A percentile compares a stretch with the other conserved stretches of the same genome.
These are phyloP conservation scores for Lipomyces yamanashiensis DNA, from an alignment of 805 yeast species.

Conservation along the genomic window DNA sequence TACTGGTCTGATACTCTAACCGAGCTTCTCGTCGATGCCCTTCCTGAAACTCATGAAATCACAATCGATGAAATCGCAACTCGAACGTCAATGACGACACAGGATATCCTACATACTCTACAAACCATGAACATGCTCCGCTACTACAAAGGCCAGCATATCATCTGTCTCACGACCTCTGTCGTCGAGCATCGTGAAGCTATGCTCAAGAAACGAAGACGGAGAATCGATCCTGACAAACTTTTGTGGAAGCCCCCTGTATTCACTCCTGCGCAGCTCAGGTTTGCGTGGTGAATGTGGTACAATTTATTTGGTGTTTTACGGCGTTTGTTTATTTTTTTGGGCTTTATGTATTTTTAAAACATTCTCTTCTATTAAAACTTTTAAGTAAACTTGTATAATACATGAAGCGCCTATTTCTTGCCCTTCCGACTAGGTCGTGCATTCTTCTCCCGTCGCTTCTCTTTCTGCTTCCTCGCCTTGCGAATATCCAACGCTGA, in stretches of 20 bases:
- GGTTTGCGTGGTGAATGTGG: constrained; percentile 86
- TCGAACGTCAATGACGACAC: constrained; percentile 91
- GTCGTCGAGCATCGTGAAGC: constrained; percentile 76
- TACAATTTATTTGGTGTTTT: background rate
- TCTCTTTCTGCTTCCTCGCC: constrained; percentile 68
- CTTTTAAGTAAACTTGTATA: too few species aligned
- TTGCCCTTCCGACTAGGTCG: constrained; percentile 61
- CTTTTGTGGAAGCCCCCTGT: constrained; percentile 94
- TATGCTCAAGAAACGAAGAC: constrained; percentile 69
- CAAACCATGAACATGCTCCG: constrained; percentile 87
- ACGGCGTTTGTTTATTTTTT: background rate
- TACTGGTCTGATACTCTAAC: constrained; percentile 94
- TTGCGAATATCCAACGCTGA: constrained; percentile 79
- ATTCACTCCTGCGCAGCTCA: constrained; percentile 87
- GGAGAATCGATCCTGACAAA: constrained; percentile 65
- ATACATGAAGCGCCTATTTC: background rate
- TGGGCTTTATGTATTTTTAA: background rate
- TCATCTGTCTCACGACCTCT: constrained; percentile 83
- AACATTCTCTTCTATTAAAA: background rate
- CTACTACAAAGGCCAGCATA: constrained; percentile 94
- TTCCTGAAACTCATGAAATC: constrained; percentile 43
- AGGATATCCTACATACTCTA: constrained; percentile 90
- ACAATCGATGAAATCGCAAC: constrained; percentile 90
- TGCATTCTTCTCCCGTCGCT: constrained; percentile 81
- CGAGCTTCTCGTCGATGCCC: constrained; percentile 56